Evolutionary conservation across 2,329 filamentous ascomycete species (phyloP), one percentile per base, ranked within the genome.

Genomic region (Exophiala alcalophila): DNA sequence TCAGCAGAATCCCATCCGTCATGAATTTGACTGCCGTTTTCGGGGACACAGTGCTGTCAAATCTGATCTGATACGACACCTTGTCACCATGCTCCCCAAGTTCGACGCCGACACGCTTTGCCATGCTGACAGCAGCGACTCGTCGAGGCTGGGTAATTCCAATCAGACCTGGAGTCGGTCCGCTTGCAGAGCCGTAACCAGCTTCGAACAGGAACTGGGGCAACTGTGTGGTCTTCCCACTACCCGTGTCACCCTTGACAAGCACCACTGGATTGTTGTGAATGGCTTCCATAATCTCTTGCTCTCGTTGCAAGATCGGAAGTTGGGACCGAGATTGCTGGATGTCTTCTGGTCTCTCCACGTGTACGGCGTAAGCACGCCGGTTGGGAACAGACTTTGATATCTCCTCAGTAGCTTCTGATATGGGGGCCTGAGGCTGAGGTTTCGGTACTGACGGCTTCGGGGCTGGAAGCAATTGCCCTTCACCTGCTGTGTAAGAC

Each of bases 21-120:
- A 98, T 96, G 68, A 97, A 98, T 63, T 98, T 98, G 63, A 98
- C 80, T 4, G 87, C 85, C 0, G 92, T 98, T 38, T 88, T 83
- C 19, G 81, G 72, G 34, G 81, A 80, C 2, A 85, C 81, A 0
- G 83, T 91, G 35, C 84, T 88, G 60, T 98, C 92, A 54, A 97
- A 98, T 16, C 94, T 84, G 57, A 98, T 96, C 62, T 90, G 92
- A 62, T 97, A 94, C 4, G 86, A 87, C 5, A 98, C 90, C 33
- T 78, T 77, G 18, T 83, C 73, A n/a, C 81, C 81, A 56, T 83
- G 80, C 32, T 85, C 74, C 1, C 88, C 89, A 28, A 98, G 66
- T 61, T 98, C 92, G 50, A 90, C 81, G 0, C 77, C 81, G 15
- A 98, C 91, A 61, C 92, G 85, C 62, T 89, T 90, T 1, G 92